A percentile compares a stretch with the other conserved stretches of the same genome.
These are phyloP conservation scores for Paxillus ammoniavirescens DNA, from an alignment of 768 basidiomycete species.

Conservation along the genomic window DNA sequence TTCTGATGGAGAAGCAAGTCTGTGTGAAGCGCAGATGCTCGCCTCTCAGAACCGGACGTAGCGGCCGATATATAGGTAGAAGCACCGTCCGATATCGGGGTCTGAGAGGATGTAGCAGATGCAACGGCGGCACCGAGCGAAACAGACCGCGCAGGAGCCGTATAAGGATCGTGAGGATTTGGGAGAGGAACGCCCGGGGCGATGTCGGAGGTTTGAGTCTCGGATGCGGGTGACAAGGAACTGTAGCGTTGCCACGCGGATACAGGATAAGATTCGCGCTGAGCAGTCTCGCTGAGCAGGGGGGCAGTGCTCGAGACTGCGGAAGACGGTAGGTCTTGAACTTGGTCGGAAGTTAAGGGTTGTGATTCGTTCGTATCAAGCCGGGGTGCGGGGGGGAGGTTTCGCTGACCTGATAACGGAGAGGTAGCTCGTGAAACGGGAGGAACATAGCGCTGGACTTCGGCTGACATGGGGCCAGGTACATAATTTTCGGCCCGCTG, in stretches of 20 bases:
- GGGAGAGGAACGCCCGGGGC: background rate
- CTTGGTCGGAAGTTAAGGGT: background rate
- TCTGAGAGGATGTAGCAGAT: background rate
- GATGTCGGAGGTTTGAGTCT: background rate
- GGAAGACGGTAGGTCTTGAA: background rate
- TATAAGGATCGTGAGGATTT: constrained; percentile 10
- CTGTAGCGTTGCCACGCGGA: constrained; percentile 7
- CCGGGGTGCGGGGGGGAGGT: background rate
- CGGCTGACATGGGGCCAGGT: background rate
- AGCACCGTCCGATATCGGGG: background rate
- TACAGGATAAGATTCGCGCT: background rate
- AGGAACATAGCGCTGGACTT: constrained; percentile 10
- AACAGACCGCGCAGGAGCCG: constrained; percentile 1
- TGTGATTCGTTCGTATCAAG: background rate
- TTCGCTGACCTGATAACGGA: background rate
- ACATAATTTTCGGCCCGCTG: background rate
- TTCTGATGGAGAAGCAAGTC: constrained; percentile 10
- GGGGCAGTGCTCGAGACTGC: background rate
- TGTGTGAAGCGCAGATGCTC: constrained; percentile 5
- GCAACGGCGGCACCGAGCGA: background rate
- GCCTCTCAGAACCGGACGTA: constrained; percentile 44
- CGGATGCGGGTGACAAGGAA: background rate
- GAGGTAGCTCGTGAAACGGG: background rate
- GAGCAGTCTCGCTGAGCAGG: background rate
- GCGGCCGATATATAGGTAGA: background rate